A percentile compares a stretch with the other conserved stretches of the same genome.
Evolutionary conservation across 225 moss, liverwort and hornwort species (phyloP).

Genomic region (Ulota crispa): DNA sequence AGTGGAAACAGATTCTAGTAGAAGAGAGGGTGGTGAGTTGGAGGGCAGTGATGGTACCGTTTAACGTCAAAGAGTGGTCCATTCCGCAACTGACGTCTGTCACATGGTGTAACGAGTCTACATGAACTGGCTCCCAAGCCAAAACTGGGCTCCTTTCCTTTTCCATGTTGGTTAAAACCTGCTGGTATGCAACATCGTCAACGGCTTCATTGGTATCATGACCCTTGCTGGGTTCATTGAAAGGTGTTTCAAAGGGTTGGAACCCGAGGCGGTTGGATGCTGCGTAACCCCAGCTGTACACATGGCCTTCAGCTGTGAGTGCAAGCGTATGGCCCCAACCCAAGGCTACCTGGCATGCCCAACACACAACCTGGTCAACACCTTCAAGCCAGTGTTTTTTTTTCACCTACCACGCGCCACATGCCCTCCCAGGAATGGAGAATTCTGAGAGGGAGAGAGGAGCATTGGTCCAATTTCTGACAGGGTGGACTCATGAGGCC

Average conservation of each 20-base stretch:
- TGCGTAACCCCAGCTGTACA: slow-evolving; percentile 86
- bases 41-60: slow-evolving; percentile 48
- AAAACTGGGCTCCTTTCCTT: slow-evolving; percentile 47
- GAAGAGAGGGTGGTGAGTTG: not conserved
- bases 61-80: slow-evolving; percentile 79
- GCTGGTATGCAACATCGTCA: slow-evolving; percentile 30
- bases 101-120: slow-evolving; percentile 47
- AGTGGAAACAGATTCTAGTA: not conserved
- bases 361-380: not conserved
- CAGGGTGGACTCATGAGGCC: too few species aligned
- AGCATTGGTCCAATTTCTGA: too few species aligned
- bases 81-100: slow-evolving; percentile 68
- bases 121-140: slow-evolving; percentile 62
- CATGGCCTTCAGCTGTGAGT: slow-evolving; percentile 72
- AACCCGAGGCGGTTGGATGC: slow-evolving; percentile 79
- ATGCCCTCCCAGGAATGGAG: too few species aligned
- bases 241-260: slow-evolving; percentile 11
- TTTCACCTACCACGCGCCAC: too few species aligned
- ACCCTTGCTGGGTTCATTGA: not conserved
- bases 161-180: slow-evolving; percentile 39
- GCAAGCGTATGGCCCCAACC: slow-evolving; percentile 95
- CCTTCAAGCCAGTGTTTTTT: too few species aligned
- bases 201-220: not conserved
- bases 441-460: too few species aligned
- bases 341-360: slow-evolving; percentile 66